A percentile compares a stretch with the other conserved stretches of the same genome.
Evolutionary conservation across 352 stramenopile species (phyloP).

Genomic region (Phytophthora ohioensis): DNA sequence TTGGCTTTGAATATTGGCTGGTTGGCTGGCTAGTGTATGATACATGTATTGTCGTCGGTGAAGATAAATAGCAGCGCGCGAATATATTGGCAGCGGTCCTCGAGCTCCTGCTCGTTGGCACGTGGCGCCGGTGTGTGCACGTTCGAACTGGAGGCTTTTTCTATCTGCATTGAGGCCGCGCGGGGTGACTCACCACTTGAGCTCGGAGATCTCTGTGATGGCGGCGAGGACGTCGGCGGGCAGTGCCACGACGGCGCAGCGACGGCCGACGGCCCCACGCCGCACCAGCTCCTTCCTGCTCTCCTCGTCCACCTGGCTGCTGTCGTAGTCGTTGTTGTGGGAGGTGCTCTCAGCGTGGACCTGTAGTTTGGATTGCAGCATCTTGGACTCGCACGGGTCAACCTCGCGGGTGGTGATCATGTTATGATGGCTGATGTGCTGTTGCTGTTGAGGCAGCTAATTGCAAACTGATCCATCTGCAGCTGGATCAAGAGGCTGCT

Average conservation of each 20-base stretch:
- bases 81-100: slow-evolving; percentile 9
- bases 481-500: background rate
- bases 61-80: slow-evolving; percentile 33
- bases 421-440: slow-evolving; percentile 7
- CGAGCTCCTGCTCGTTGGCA: background rate
- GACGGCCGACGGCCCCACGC: slow-evolving; percentile 47
- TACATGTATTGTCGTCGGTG: background rate
- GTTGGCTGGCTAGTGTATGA: background rate
- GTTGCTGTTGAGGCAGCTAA: slow-evolving; percentile 10
- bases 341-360: slow-evolving; percentile 3
- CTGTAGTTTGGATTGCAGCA: slow-evolving; percentile 26
- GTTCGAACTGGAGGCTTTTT: background rate
- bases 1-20: background rate
- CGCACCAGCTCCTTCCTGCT: slow-evolving; percentile 41
- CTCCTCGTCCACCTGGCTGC: slow-evolving; percentile 23
- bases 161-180: slow-evolving; percentile 16
- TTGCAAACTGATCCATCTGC: slow-evolving; percentile 22
- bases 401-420: slow-evolving; percentile 33
- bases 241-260: slow-evolving; percentile 40
- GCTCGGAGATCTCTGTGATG: slow-evolving; percentile 32
- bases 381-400: slow-evolving; percentile 29
- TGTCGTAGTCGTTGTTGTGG: slow-evolving; percentile 10
- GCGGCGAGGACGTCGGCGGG: slow-evolving; percentile 22
- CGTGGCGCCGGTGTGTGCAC: too few relatives aligned
- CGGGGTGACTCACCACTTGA: slow-evolving; percentile 24